These are phyloP conservation scores for Tricholoma furcatifolium DNA, from an alignment of 768 basidiomycete genomes.

Conservation along the genomic window DNA sequence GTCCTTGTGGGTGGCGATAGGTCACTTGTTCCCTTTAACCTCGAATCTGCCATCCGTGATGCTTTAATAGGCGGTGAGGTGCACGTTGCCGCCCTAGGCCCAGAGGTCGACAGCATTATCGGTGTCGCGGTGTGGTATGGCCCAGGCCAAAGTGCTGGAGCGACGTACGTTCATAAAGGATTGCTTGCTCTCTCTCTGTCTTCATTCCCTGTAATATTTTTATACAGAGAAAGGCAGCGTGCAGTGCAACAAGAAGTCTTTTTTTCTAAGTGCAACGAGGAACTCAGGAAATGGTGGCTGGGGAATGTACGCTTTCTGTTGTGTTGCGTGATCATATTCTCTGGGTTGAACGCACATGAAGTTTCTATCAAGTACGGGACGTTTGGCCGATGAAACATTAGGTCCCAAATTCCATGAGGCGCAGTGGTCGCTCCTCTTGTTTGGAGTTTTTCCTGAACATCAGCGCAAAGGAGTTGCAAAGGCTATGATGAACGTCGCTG, in stretches of 20 bases:
- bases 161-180: constrained; percentile 18
- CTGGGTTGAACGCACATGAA: too few species aligned
- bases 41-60: constrained; percentile 20
- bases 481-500: constrained; percentile 22
- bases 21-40: constrained; percentile 13
- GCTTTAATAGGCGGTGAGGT: constrained; percentile 26
- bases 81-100: constrained; percentile 23
- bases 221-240: constrained; percentile 24
- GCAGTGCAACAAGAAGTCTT: constrained; percentile 26
- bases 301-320: constrained; percentile 19
- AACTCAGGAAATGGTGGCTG: constrained; percentile 27
- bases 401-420: constrained; percentile 20
- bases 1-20: constrained; percentile 18
- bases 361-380: constrained; percentile 22
- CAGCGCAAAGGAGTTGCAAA: constrained; percentile 31
- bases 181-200: neutral
- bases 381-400: constrained; percentile 15
- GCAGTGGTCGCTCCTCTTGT: constrained; percentile 28
- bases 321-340: neutral
- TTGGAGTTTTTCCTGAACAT: constrained; percentile 26
- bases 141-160: constrained; percentile 23
- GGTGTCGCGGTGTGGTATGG: constrained; percentile 32
- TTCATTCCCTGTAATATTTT: neutral
- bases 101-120: constrained; percentile 22
- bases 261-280: constrained; percentile 17